A percentile compares a stretch with the other conserved stretches of the same genome.
Evolutionary conservation across 208 protist species (phyloP).

Genomic region (Crithidia expoeki): DNA sequence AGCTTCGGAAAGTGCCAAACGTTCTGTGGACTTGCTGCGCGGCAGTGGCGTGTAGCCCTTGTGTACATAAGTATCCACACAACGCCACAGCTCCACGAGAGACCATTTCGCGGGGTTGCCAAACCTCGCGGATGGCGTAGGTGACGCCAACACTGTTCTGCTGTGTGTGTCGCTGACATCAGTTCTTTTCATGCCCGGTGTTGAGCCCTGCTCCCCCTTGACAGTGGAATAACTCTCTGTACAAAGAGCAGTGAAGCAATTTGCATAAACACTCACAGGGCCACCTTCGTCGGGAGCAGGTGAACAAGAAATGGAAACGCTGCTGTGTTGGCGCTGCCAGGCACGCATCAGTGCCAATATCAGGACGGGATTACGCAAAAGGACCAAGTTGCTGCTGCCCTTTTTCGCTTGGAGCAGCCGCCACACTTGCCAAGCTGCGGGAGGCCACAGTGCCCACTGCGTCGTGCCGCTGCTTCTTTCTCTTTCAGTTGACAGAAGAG

Average conservation of each 20-base stretch:
- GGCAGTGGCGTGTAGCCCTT: background rate
- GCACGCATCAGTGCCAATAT: conserved; percentile 2
- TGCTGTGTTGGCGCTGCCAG: background rate
- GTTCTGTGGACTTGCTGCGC: background rate
- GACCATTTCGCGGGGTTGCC: background rate
- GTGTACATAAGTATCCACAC: conserved; percentile 17
- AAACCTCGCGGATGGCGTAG: background rate
- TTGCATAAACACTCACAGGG: background rate
- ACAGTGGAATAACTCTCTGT: too few relatives aligned
- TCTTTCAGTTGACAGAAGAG: background rate
- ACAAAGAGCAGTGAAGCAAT: background rate
- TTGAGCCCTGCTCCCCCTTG: too few relatives aligned
- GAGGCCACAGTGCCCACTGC: conserved; percentile 29
- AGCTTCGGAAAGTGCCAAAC: background rate
- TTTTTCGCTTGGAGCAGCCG: too few relatives aligned
- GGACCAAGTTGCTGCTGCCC: background rate
- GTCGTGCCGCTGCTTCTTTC: background rate
- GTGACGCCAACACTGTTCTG: background rate
- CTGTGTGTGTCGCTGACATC: too few relatives aligned
- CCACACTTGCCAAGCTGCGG: conserved; percentile 15
- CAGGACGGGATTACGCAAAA: conserved; percentile 10
- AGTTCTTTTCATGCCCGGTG: too few relatives aligned
- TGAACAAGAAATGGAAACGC: background rate
- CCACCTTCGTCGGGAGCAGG: background rate
- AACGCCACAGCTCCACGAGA: conserved; percentile 14